Conservation (phyloP, 345 rosid genomes). For the Citrus hindsii region DNA sequence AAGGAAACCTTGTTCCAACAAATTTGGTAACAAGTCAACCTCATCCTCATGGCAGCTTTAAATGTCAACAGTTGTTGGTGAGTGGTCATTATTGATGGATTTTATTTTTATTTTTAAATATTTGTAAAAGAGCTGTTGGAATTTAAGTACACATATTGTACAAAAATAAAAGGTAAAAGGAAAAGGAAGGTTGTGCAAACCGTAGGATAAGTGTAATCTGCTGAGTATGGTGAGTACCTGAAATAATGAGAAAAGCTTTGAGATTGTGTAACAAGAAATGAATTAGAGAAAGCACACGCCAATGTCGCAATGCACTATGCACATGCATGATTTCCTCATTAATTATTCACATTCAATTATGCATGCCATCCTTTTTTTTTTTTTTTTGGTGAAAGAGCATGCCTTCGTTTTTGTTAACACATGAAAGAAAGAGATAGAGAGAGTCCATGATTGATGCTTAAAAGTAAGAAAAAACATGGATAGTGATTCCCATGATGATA, state of each 20-base stretch:
- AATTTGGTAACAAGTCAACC: constrained; percentile 5
- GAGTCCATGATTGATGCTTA: background rate
- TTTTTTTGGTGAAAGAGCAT: background rate
- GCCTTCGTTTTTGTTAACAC: background rate
- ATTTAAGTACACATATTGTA: too few species aligned
- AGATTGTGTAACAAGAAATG: too few species aligned
- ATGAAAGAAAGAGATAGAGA: background rate
- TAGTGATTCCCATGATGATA: constrained; percentile 3
- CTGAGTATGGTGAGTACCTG: constrained; percentile 92
- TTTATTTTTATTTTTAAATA: background rate
- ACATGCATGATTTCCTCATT: too few species aligned
- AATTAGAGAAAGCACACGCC: too few species aligned
- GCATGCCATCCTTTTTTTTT: background rate
- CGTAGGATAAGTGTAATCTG: constrained; percentile 87
- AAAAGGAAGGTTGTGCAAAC: constrained; percentile 42
- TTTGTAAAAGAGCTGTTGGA: too few species aligned
- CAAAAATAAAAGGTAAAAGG: background rate
- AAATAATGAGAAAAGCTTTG: constrained; percentile 7
- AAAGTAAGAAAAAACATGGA: background rate
- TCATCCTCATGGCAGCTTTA: background rate
- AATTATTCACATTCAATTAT: too few species aligned
- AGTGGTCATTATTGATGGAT: background rate
- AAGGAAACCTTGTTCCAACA: background rate
- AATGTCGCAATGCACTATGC: too few species aligned
- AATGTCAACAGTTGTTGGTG: constrained; percentile 10